These are phyloP conservation scores for Galeopsis tetrahit DNA, from an alignment of 257 asterid species.

Conservation along the genomic window DNA sequence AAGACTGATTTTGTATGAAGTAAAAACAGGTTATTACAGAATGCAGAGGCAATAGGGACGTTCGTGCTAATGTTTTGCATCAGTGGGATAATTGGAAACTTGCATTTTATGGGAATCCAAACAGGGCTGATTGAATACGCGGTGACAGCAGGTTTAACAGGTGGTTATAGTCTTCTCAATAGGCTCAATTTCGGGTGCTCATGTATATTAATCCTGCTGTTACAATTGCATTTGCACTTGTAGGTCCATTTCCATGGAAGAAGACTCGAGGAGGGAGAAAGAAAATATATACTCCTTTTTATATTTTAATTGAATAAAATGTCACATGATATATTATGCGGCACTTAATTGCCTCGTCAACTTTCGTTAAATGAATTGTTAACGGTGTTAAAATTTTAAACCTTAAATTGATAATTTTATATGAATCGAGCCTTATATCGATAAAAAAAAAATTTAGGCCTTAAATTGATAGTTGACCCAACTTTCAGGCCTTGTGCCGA, in stretches of 20 bases:
- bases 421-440: no score
- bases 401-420: no score
- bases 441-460: no score
- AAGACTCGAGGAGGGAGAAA: no score
- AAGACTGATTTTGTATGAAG: background rate
- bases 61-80: conserved; percentile 73
- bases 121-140: conserved; percentile 78
- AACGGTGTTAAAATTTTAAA: no score
- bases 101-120: conserved; percentile 53
- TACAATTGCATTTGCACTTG: conserved; percentile 71
- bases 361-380: no score
- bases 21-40: conserved; percentile 61
- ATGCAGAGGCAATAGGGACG: conserved; percentile 81
- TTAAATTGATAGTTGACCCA: no score
- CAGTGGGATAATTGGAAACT: conserved; percentile 69
- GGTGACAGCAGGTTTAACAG: conserved; percentile 70
- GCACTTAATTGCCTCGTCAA: no score
- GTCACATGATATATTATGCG: no score
- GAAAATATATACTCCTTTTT: no score
- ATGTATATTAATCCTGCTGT: conserved; percentile 89
- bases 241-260: conserved; percentile 91
- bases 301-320: no score
- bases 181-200: conserved; percentile 91
- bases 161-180: conserved; percentile 62
- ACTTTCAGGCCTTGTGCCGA: no score